Evolutionary conservation across 495 filamentous ascomycete genomes (phyloP), one percentile per base, ranked within the genome.

Genomic region (Neurospora sp.): DNA sequence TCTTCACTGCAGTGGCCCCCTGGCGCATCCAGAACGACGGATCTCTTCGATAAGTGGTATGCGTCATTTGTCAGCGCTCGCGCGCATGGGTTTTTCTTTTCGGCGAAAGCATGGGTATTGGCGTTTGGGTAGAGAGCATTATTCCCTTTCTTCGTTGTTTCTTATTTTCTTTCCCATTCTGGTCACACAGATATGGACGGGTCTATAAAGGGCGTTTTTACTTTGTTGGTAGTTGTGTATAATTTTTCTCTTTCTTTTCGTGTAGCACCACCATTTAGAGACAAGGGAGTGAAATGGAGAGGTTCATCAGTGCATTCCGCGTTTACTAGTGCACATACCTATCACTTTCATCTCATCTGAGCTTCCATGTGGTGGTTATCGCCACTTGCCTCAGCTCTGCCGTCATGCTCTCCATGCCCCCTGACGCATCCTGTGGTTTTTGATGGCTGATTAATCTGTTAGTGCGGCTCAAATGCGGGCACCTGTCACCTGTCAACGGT

Each of bases 51-150:
- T 37, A 37, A 37, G 6, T 37, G 35, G 6, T 37, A 37, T 37
- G 53, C 53, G 53, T 66, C 53, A 35, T 66, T 66, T 66, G 27
- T 66, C 3, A 66, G 53, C 53, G 53, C 53, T 66, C 53, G 27
- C 53, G 53, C 53, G 53, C 53, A 35, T 66, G 53, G 53, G 7
- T 6, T 8, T 59, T 59, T 59, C 11, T 27, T 61, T 35, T 35
- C 53, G 53, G 73, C 22, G 59, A 35, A 31, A 44, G 46, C 48
- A 70, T 69, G 69, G n/a, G 20, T 40, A 73, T 35, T 41, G 68
- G 68, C 72, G 68, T 70, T 73, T 70, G 22, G 35, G 68, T 70
- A 35, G 53, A 37, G 53, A 66, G 53, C 53, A 66, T 35, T 66
- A 66, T 66, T 66, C 53, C 53, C 27, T 18, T 61, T 31, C 2